These are phyloP conservation scores for Lupinus albus DNA, from an alignment of 306 rosid species.

Conservation along the genomic window DNA sequence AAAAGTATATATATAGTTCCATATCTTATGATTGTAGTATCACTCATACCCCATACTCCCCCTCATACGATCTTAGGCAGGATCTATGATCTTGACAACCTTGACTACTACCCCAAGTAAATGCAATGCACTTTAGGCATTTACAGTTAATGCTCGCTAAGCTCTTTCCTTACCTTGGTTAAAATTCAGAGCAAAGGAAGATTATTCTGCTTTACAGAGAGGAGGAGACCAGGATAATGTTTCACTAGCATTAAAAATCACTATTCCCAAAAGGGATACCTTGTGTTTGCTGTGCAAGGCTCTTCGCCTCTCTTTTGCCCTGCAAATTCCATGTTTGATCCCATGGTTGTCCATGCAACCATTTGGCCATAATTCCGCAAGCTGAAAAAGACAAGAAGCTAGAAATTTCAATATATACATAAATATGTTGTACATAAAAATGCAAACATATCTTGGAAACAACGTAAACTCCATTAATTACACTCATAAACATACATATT, in stretches of 20 bases:
- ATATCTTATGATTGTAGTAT: conserved; percentile 17
- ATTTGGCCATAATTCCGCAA: conserved; percentile 89
- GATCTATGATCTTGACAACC: conserved; percentile 2
- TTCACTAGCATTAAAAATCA: conserved; percentile 17
- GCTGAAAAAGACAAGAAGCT: conserved; percentile 56
- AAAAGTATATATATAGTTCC: neutral
- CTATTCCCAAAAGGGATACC: conserved; percentile 50
- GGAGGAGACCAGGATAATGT: conserved; percentile 10
- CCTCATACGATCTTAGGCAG: conserved; percentile 15
- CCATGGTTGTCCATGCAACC: conserved; percentile 99
- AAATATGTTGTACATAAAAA: conserved; percentile 3
- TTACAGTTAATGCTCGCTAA: neutral
- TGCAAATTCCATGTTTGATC: conserved; percentile 86
- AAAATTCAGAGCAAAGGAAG: conserved; percentile 6
- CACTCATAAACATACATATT: neutral
- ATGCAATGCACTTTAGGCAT: neutral
- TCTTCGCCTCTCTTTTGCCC: conserved; percentile 89
- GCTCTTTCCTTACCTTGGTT: conserved; percentile 6
- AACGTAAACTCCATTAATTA: conserved; percentile 14
- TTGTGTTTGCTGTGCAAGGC: conserved; percentile 62
- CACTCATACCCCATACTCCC: neutral
- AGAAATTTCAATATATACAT: conserved; percentile 7
- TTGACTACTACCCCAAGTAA: neutral
- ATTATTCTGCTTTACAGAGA: conserved; percentile 8
- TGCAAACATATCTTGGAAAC: conserved; percentile 24